A percentile compares a stretch with the other conserved stretches of the same genome.
phyloP scores from a whole-genome alignment of 2,329 filamentous ascomycete species.

The Setomelanomma holmii region DNA sequence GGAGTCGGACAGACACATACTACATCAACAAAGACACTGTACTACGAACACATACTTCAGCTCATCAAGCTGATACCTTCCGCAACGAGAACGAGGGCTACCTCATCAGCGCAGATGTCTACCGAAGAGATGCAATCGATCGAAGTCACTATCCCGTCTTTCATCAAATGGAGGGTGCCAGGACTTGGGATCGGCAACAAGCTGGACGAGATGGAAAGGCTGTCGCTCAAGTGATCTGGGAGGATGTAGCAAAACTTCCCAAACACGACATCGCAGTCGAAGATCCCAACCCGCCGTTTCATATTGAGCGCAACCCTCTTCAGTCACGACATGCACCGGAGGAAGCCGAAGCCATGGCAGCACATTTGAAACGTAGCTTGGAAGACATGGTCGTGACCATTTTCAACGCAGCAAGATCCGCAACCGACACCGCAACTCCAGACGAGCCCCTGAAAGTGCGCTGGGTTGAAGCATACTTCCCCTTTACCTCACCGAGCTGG shows the following conservation, averaged over 20 bases:
- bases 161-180: constrained; percentile 97
- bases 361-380: constrained; percentile 86
- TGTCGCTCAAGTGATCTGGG: constrained; percentile 70
- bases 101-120: constrained; percentile 92
- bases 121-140: constrained; percentile 93
- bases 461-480: constrained; percentile 98
- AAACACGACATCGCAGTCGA: constrained; percentile 78
- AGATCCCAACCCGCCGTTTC: constrained; percentile 80
- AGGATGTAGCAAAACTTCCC: constrained; percentile 75
- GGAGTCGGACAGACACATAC: constrained; percentile 90
- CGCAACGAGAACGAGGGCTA: constrained; percentile 76
- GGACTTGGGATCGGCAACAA: constrained; percentile 79
- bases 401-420: constrained; percentile 78
- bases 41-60: constrained; percentile 90
- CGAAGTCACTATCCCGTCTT: constrained; percentile 95
- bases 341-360: constrained; percentile 82
- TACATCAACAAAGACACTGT: constrained; percentile 88
- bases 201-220: constrained; percentile 54
- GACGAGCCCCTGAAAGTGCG: constrained; percentile 79
- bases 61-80: constrained; percentile 87
- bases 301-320: constrained; percentile 81
- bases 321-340: constrained; percentile 76
- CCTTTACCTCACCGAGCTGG: constrained; percentile 94
- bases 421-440: constrained; percentile 51
- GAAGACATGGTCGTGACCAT: constrained; percentile 91